Base-by-base conservation (phyloP, 2,329 filamentous ascomycete genomes). In the Colletotrichum chrysophilum region DNA sequence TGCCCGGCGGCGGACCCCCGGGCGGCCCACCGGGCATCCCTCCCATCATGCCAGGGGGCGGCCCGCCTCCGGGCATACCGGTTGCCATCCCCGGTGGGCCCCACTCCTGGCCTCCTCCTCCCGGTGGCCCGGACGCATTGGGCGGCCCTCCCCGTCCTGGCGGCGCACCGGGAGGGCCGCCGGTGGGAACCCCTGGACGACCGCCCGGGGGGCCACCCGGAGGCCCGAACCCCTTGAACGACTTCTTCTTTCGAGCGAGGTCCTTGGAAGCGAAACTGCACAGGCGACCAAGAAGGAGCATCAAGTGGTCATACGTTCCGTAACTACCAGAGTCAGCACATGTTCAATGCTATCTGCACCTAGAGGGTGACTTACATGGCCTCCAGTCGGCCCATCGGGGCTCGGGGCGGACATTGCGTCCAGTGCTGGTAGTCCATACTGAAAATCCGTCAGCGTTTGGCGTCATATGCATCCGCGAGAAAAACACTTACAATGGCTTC, bases 351-450 rank as follows among this genome's bases (percentile, higher is more conserved):
- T n/a, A 18, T 16, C 13, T 13, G 21, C 21, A 4, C 32, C 26
- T 24, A 6, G 21, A 36, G 26, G 13, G 36, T 7, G 10, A 84
- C 91, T 87, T 85, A 93, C 91, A 91, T 91, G 12, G 95, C 94
- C 80, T 96, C 94, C 6, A 94, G 86, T 76, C 91, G 93, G 21
- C 95, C 95, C 58, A 98, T 89, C 1, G 94, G 93, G 12, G 94
- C 94, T 81, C 97, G 90, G 5, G 97, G 97, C 52, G 95, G 95
- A 81, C 96, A 98, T 80, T 96, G 93, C n/a, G 92, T 92, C 95
- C 95, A 98, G 77, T 91, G 88, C 32, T 92, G 89, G 81, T 94
- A 97, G 58, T 95, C 93, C 88, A 97, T 92, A 76, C 95, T 48
- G 97, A 9, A 13, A 28, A 75, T 84, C 60, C 84, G 82, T 76